Conservation (phyloP, 768 basidiomycete species). For the Lentinula sp. region DNA sequence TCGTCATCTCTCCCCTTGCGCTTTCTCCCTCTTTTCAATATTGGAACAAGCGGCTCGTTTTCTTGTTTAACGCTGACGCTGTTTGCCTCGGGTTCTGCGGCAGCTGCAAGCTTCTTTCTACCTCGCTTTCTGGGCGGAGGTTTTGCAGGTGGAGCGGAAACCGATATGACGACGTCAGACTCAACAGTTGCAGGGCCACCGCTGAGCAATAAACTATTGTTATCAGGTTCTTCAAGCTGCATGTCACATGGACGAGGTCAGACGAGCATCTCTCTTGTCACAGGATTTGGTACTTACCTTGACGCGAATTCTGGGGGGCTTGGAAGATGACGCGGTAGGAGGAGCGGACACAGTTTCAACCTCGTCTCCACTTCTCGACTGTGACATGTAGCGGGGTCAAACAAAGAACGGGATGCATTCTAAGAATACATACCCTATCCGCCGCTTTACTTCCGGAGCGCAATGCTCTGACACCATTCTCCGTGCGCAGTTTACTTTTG, state of each 20-base stretch:
- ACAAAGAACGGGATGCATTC: slow-evolving; percentile 18
- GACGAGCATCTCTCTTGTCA: not conserved
- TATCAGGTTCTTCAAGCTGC: slow-evolving; percentile 13
- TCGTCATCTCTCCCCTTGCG: slow-evolving; percentile 41
- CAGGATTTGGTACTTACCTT: slow-evolving; percentile 2
- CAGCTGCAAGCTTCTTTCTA: not conserved
- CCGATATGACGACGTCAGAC: slow-evolving; percentile 11
- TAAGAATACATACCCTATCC: slow-evolving; percentile 12
- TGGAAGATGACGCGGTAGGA: not conserved
- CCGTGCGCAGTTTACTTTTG: slow-evolving; percentile 18
- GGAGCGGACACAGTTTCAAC: not conserved
- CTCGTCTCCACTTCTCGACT: not conserved
- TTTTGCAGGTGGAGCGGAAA: slow-evolving; percentile 14
- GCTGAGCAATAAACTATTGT: slow-evolving; percentile 11
- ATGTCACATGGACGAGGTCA: not conserved
- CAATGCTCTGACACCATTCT: slow-evolving; percentile 35
- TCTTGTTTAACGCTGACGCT: slow-evolving; percentile 12
- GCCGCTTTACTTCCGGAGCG: slow-evolving; percentile 35
- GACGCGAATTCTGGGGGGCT: slow-evolving; percentile 6
- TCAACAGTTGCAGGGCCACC: slow-evolving; percentile 14
- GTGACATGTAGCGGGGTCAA: not conserved
- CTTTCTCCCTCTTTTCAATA: slow-evolving; percentile 13
- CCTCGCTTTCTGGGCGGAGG: slow-evolving; percentile 5
- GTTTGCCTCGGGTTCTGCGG: slow-evolving; percentile 11
- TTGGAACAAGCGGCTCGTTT: slow-evolving; percentile 12